Conservation (phyloP, 2,329 filamentous ascomycete genomes). For the Fusarium oligoseptatum region DNA sequence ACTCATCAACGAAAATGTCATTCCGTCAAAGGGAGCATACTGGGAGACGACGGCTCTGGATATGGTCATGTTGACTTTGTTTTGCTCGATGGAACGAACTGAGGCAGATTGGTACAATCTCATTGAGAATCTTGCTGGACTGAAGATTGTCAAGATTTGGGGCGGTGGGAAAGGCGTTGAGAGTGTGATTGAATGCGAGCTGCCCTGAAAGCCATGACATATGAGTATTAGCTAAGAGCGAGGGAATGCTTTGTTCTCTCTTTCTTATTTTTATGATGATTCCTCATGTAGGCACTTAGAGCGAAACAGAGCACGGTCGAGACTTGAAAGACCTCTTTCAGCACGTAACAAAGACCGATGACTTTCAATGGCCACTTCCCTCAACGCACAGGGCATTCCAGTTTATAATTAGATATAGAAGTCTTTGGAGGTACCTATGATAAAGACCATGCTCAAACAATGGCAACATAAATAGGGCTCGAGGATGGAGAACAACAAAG, state of each 20-base stretch:
- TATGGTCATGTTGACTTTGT: not conserved
- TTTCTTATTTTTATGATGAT: not conserved
- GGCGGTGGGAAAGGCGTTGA: conserved; percentile 21
- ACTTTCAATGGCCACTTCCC: too few relatives aligned
- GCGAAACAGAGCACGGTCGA: not conserved
- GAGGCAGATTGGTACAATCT: conserved; percentile 33
- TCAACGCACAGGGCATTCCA: too few relatives aligned
- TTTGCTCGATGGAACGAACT: conserved; percentile 35
- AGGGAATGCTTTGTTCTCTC: not conserved
- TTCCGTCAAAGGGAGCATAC: not conserved
- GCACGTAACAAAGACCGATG: too few relatives aligned
- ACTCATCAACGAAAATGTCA: not conserved
- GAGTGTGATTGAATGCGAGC: conserved; percentile 40
- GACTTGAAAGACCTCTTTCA: too few relatives aligned
- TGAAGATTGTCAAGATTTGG: conserved; percentile 41
- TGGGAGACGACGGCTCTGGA: not conserved
- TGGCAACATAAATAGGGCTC: not conserved
- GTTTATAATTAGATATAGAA: not conserved
- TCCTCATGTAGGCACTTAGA: not conserved
- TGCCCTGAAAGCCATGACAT: not conserved
- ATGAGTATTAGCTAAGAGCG: too few relatives aligned
- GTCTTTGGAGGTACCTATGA: not conserved
- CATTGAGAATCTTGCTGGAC: conserved; percentile 18
- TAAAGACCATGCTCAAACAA: not conserved
- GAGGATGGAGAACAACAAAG: not conserved